Conservation (phyloP, 768 basidiomycete genomes). For the Boletus sp. region DNA sequence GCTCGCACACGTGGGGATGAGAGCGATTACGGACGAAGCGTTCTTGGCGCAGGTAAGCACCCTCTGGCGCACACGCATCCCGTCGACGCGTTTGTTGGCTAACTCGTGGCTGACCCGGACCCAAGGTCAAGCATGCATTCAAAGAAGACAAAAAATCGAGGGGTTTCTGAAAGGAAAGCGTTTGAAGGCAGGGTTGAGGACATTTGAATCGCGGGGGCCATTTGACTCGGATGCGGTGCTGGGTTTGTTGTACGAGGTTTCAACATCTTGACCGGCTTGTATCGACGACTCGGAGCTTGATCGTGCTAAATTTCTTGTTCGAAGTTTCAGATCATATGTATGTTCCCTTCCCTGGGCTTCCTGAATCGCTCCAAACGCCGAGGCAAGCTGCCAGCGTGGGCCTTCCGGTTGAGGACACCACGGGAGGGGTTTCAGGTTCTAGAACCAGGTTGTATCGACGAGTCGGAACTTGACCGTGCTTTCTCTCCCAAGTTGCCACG, state of each 20-base stretch:
- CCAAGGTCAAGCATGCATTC: slow-evolving; percentile 47
- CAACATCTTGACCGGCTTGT: too few species aligned
- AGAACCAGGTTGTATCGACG: too few species aligned
- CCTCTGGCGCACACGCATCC: not conserved
- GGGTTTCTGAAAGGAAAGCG: not conserved
- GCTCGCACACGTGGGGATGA: slow-evolving; percentile 65
- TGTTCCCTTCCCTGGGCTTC: not conserved
- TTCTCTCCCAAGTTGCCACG: too few species aligned
- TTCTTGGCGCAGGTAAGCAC: slow-evolving; percentile 55
- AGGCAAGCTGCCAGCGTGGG: not conserved
- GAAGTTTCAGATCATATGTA: too few species aligned
- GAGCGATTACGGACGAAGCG: slow-evolving; percentile 62
- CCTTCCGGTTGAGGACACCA: too few species aligned
- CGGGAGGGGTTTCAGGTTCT: too few species aligned
- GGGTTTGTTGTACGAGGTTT: too few species aligned
- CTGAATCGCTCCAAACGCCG: not conserved
- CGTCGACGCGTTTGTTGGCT: not conserved
- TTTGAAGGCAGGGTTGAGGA: not conserved
- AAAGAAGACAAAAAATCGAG: slow-evolving; percentile 39
- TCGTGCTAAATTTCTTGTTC: too few species aligned
- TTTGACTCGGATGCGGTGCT: not conserved
- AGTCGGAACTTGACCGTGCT: too few species aligned
- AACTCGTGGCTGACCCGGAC: not conserved
- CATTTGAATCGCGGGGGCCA: too few species aligned
- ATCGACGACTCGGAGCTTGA: too few species aligned